phyloP scores from a whole-genome alignment of 1,284 basidiomycete genomes.

The Pterulicium gracile region DNA sequence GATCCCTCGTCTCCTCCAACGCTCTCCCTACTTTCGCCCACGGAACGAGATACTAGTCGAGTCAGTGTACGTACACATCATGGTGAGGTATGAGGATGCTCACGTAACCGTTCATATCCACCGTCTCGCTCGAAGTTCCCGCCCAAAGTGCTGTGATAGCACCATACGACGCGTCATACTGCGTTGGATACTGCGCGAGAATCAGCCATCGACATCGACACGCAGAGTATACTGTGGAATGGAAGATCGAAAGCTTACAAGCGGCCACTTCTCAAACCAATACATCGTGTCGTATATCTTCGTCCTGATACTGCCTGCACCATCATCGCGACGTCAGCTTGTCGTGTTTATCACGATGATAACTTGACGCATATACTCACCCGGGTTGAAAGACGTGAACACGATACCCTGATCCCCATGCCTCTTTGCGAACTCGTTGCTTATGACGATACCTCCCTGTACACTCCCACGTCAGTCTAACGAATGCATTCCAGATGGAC shows the following conservation, averaged over 20 bases:
- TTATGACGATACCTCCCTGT: conserved; percentile 16
- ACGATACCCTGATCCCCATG: conserved; percentile 16
- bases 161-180: conserved; percentile 15
- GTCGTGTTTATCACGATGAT: not conserved
- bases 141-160: conserved; percentile 28
- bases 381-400: conserved; percentile 15
- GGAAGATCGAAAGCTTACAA: conserved; percentile 6
- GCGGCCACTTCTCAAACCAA: conserved; percentile 1
- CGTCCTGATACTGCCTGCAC: conserved; percentile 3
- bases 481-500: not conserved
- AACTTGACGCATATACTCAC: too few relatives aligned
- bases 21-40: not conserved
- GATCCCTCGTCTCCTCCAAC: not conserved
- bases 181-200: conserved; percentile 1
- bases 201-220: too few relatives aligned
- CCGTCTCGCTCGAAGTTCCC: conserved; percentile 21
- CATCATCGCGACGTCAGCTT: not conserved
- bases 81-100: not conserved
- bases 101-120: conserved; percentile 20
- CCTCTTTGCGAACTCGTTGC: conserved; percentile 15
- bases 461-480: not conserved
- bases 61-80: not conserved
- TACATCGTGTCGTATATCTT: not conserved
- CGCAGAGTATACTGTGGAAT: conserved; percentile 1
- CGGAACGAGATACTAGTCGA: conserved; percentile 2